Base-by-base conservation (phyloP, 2,329 filamentous ascomycete species). In the Fusarium sp. region DNA sequence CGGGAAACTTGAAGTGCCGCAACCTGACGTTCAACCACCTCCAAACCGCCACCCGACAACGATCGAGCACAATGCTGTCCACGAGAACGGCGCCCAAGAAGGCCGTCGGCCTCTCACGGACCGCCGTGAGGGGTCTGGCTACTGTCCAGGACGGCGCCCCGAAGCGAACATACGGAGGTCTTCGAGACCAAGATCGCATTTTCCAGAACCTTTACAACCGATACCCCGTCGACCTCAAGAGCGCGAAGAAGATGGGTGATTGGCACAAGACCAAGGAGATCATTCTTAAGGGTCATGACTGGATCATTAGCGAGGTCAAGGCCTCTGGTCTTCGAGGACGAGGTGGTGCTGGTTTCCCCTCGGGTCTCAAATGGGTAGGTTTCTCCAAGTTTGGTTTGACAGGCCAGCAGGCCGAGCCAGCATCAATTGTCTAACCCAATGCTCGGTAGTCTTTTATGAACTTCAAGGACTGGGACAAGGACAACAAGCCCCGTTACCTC, bases 241-340 rank as follows among this genome's bases (percentile, higher is more conserved):
- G 90, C 78, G 95, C 96, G 55, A 95, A 94, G 91, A 97, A 97
- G 85, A 97, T 97, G 87, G 96, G 96, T 75, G 96, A 98, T 82
- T 99, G 96, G 96, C 90, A 99, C 86, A 97, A 97, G 88, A 99
- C 96, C 58, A 99, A 99, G 88, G 96, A 99, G 81, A 99, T 99
- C 61, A 82, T 99, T 63, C 84, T 94, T 74, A 99, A 99, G 87
- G 96, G 96, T 58, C 93, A 99, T 83, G 95, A 99, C 77, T 99
- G 96, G 93, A 97, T 99, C 81, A 98, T 99, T 78, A 91, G 92
- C 73, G 96, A 99, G 84, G 89, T 99, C 84, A 99, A 99, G 88
- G 90, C 95, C 28, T 99, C 96, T 14, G 96, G 96, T 76, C 89
- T 99, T 69, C 90, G 96, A 82, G 96, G 96, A 76, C 92, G 96